Conservation (phyloP, 108 stramenopile species). For the Nitzschia putrida region DNA sequence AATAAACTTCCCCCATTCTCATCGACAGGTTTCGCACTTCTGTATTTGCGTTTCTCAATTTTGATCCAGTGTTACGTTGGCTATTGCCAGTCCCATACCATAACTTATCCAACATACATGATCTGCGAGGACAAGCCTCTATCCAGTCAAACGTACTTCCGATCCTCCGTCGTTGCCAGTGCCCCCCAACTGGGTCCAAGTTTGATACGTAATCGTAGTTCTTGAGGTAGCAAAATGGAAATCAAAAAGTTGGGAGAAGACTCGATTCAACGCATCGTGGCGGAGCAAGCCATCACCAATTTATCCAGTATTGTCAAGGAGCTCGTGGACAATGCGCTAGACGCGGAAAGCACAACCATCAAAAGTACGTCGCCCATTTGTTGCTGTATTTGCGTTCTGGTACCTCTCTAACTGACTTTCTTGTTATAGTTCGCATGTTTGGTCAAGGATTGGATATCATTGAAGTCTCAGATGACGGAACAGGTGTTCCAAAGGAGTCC, state of each 20-base stretch:
- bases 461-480: constrained; percentile 86
- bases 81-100: no score
- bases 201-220: no score
- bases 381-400: not conserved
- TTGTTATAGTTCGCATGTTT: constrained; percentile 62
- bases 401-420: not conserved
- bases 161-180: no score
- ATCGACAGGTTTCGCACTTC: no score
- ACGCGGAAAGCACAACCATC: constrained; percentile 73
- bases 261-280: constrained; percentile 70
- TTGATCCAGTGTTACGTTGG: no score
- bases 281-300: constrained; percentile 87
- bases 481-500: constrained; percentile 65
- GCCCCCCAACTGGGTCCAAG: no score
- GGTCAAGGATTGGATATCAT: constrained; percentile 79
- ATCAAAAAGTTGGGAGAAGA: constrained; percentile 27
- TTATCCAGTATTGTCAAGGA: constrained; percentile 87
- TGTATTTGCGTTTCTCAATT: no score
- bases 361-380: constrained; percentile 51
- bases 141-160: no score
- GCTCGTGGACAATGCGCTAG: constrained; percentile 89
- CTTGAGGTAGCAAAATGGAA: constrained; percentile 7
- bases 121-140: no score
- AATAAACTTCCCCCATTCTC: no score
- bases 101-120: no score